Percentiles rank a stretch among this genome's conserved stretches.
Evolutionary conservation across 2,329 filamentous ascomycete species (phyloP).

Genomic region (Tolypocladium ophioglossoides): DNA sequence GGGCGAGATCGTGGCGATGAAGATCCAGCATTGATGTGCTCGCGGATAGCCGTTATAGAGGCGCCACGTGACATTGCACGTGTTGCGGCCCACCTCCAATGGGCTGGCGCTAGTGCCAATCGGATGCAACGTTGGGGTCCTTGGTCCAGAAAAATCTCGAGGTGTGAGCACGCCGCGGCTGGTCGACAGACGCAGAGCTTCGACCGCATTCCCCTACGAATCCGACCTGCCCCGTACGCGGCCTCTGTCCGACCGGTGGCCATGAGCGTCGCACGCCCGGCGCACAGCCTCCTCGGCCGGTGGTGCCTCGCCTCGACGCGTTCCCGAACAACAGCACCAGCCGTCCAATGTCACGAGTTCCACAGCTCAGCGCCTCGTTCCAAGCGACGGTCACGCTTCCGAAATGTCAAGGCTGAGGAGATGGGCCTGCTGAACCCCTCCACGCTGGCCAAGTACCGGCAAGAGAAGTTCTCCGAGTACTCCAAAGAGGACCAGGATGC

Average conservation of each 20-base stretch:
- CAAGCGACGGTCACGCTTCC: slow-evolving; percentile 39
- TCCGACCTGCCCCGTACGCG: neutral
- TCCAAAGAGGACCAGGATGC: slow-evolving; percentile 51
- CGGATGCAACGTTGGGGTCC: too few species aligned
- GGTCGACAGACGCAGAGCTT: neutral
- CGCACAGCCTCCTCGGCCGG: slow-evolving; percentile 41
- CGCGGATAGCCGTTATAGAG: too few species aligned
- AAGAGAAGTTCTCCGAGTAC: slow-evolving; percentile 51
- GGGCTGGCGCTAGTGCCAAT: slow-evolving; percentile 1
- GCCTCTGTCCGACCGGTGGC: slow-evolving; percentile 15
- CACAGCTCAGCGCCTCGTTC: slow-evolving; percentile 39
- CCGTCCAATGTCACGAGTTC: slow-evolving; percentile 31
- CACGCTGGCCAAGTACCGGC: slow-evolving; percentile 31
- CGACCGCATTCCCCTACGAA: neutral
- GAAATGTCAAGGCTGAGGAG: slow-evolving; percentile 39
- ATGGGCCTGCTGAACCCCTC: slow-evolving; percentile 37
- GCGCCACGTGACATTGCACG: neutral
- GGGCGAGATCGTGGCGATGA: neutral
- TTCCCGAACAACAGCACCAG: slow-evolving; percentile 10
- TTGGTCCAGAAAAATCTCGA: slow-evolving; percentile 20
- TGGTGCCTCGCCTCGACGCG: slow-evolving; percentile 32
- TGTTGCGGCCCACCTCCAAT: neutral
- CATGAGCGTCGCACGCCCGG: slow-evolving; percentile 47
- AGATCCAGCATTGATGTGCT: neutral
- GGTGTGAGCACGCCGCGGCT: slow-evolving; percentile 10